Conservation (phyloP, 2,329 filamentous ascomycete species). For the Zymoseptoria pseudotritici region DNA sequence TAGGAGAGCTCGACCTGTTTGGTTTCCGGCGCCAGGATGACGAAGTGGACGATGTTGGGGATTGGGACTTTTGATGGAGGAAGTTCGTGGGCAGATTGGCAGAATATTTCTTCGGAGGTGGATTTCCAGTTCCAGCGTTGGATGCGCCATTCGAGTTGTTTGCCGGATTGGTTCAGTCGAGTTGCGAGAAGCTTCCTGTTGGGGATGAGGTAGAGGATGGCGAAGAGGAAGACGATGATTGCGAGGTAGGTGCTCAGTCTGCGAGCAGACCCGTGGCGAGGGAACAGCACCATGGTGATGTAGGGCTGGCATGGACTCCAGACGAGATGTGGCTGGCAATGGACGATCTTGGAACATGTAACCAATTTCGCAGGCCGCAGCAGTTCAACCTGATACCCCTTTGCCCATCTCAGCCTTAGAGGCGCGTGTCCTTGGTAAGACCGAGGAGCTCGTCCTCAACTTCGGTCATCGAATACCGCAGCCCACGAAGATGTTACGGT, state of each 20-base stretch:
- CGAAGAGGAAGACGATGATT: neutral
- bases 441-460: too few species aligned
- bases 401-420: neutral
- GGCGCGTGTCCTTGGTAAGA: too few species aligned
- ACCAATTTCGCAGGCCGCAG: neutral
- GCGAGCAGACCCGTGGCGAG: neutral
- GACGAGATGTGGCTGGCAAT: too few species aligned
- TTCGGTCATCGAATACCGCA: too few species aligned
- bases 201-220: neutral
- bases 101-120: constrained; percentile 3
- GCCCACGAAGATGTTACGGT: too few species aligned
- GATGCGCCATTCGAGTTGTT: neutral
- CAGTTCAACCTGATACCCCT: neutral
- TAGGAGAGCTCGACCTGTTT: constrained; percentile 8
- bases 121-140: neutral
- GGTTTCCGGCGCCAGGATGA: constrained; percentile 6
- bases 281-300: neutral
- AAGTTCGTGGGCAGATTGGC: constrained; percentile 1
- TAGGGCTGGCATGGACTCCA: neutral
- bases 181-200: neutral
- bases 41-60: constrained; percentile 8
- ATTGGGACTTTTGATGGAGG: neutral
- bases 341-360: too few species aligned
- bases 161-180: neutral
- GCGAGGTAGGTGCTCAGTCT: neutral